Evolutionary conservation across 2,329 filamentous ascomycete species (phyloP).

Genomic region (Microsporum canis): DNA sequence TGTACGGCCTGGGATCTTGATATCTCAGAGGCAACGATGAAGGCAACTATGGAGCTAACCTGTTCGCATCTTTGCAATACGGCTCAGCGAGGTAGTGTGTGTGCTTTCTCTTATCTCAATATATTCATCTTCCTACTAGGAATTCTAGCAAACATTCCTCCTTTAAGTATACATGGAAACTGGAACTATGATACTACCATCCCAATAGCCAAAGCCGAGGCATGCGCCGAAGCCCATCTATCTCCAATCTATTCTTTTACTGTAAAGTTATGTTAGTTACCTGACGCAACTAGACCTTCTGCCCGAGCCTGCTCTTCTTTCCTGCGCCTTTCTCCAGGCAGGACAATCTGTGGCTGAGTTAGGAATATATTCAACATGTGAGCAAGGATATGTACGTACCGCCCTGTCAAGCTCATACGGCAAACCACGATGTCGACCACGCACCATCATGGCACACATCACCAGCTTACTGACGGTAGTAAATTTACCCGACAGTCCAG

Average conservation of each 20-base stretch:
- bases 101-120: too few relatives aligned
- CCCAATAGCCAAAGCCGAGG: too few relatives aligned
- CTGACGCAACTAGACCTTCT: conserved; percentile 2
- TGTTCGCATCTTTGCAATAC: too few relatives aligned
- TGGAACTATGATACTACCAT: too few relatives aligned
- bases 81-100: too few relatives aligned
- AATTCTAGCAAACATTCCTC: too few relatives aligned
- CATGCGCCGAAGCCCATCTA: background rate
- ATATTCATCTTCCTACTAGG: too few relatives aligned
- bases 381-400: conserved; percentile 1
- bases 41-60: too few relatives aligned
- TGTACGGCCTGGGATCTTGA: too few relatives aligned
- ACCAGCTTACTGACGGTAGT: conserved; percentile 42
- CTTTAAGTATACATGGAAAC: too few relatives aligned
- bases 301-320: conserved; percentile 8
- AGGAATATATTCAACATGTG: background rate
- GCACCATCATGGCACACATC: conserved; percentile 45
- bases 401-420: conserved; percentile 45
- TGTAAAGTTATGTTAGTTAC: background rate
- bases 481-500: conserved; percentile 35
- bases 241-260: background rate
- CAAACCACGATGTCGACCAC: conserved; percentile 45
- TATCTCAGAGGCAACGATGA: too few relatives aligned
- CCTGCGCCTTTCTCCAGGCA: conserved; percentile 10
- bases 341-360: conserved; percentile 8